phyloP scores from a whole-genome alignment of 371 early-diverging fungal species.

The Conidiobolus incongruus region DNA sequence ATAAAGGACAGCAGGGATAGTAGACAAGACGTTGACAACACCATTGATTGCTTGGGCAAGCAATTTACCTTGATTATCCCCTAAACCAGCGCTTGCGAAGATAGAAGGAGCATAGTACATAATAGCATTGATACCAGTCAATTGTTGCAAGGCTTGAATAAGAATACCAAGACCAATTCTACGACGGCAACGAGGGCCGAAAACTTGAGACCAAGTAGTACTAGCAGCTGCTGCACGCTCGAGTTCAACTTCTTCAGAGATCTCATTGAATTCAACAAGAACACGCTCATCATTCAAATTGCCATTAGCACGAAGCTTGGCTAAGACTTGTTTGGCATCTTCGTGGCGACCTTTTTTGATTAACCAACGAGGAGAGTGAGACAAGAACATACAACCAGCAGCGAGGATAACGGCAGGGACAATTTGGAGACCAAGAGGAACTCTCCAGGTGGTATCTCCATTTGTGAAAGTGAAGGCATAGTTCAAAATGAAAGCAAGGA shows the following conservation, averaged over 20 bases:
- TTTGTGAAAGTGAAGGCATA: constrained; percentile 25
- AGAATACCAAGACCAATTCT: constrained; percentile 36
- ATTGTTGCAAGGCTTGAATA: constrained; percentile 49
- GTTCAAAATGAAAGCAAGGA: constrained; percentile 52
- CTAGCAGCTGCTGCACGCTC: constrained; percentile 42
- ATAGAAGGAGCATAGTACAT: constrained; percentile 51
- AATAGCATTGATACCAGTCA: constrained; percentile 48
- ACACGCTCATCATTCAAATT: constrained; percentile 25
- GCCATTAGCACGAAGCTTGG: constrained; percentile 34
- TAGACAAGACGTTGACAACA: constrained; percentile 37
- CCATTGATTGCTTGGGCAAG: constrained; percentile 48
- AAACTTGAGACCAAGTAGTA: constrained; percentile 37
- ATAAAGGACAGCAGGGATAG: constrained; percentile 50
- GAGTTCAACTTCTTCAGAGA: constrained; percentile 30
- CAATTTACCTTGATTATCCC: constrained; percentile 18
- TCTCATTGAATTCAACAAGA: constrained; percentile 40
- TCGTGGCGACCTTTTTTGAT: constrained; percentile 18
- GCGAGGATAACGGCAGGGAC: constrained; percentile 42
- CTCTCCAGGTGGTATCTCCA: constrained; percentile 38
- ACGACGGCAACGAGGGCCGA: constrained; percentile 19
- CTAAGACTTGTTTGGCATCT: constrained; percentile 35
- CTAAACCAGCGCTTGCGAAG: constrained; percentile 36
- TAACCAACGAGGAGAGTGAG: constrained; percentile 84
- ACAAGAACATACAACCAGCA: constrained; percentile 48
- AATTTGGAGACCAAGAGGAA: constrained; percentile 61